Percentiles rank a stretch among this genome's conserved stretches.
These are phyloP conservation scores for Aureoboletus auriporus DNA, from an alignment of 768 basidiomycete genomes.

Conservation along the genomic window DNA sequence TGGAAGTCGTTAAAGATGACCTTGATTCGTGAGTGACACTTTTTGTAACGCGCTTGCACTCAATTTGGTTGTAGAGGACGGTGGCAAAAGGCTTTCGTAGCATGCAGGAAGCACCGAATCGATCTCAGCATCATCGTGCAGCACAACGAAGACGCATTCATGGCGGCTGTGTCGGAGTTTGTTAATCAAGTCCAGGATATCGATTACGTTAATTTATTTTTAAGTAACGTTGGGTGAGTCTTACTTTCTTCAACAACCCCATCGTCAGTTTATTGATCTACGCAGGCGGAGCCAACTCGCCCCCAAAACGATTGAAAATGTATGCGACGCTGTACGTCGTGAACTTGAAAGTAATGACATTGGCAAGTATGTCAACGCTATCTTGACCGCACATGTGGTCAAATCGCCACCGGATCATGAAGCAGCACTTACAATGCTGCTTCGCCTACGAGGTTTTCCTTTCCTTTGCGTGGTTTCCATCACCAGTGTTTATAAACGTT, in stretches of 20 bases:
- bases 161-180: slow-evolving; percentile 58
- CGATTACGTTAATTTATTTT: slow-evolving; percentile 89
- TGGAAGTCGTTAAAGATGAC: slow-evolving; percentile 77
- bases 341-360: slow-evolving; percentile 71
- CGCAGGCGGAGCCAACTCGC: slow-evolving; percentile 57
- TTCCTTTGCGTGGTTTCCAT: background rate
- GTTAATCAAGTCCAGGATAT: slow-evolving; percentile 85
- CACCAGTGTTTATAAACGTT: background rate
- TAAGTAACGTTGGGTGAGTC: slow-evolving; percentile 77
- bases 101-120: slow-evolving; percentile 90
- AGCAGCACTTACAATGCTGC: slow-evolving; percentile 69
- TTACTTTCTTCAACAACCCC: background rate
- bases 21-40: slow-evolving; percentile 49
- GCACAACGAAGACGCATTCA: slow-evolving; percentile 66
- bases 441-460: slow-evolving; percentile 69
- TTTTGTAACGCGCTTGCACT: background rate
- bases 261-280: slow-evolving; percentile 1
- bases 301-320: slow-evolving; percentile 53
- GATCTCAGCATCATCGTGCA: slow-evolving; percentile 89
- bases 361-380: slow-evolving; percentile 81
- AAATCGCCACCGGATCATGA: slow-evolving; percentile 91
- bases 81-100: slow-evolving; percentile 84
- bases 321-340: slow-evolving; percentile 74
- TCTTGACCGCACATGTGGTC: slow-evolving; percentile 90
- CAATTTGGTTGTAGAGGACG: slow-evolving; percentile 44